Evolutionary conservation across 2,329 filamentous ascomycete genomes (phyloP), one percentile per base, ranked within the genome.

Genomic region (Diaporthe australafricana): DNA sequence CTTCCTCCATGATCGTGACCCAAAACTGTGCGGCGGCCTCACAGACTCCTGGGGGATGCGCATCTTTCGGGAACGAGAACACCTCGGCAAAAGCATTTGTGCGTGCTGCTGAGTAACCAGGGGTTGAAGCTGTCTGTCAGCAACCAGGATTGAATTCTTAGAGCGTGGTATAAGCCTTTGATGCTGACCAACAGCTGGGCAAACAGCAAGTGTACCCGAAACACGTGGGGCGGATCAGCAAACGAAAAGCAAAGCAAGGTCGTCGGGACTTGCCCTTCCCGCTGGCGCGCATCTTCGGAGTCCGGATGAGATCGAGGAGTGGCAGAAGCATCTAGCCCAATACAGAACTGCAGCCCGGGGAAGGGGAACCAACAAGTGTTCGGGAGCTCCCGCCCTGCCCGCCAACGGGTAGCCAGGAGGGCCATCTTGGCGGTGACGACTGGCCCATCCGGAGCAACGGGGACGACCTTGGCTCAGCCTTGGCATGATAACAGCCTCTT

Each of bases 401-500:
- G n/a, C 42, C 42, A 63, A 35, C 42, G 57, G 57, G 42, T 35
- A 32, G 27, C 57, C 14, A 50, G 60, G 25, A 35, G 17, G 27
- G 17, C 53, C 40, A 40, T 17, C 53, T 69, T 69, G 53, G 67
- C 67, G 32, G 42, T 48, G 42, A 63, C 57, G 57, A 65, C 40
- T 35, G 3, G 60, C 27, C 27, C 42, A 38, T 48, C 45, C 57
- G 42, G 57, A 50, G 60, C 45, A 65, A 50, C 30, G 60, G 45
- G 42, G 45, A 38, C 45, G 32, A 38, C 47, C 53, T 69, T 69
- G 53, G 67, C 53, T 52, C 53, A 69, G 42, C 67, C 66, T 69
- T 69, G 67, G 67, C 66, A 20, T 60, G 66, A 57, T 60, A 57
- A 50, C 45, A 50, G 60, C 60, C 60, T 50, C 60, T 65, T 65